phyloP scores from a whole-genome alignment of 805 yeast species.

The Zygoascus biomembranicola region DNA sequence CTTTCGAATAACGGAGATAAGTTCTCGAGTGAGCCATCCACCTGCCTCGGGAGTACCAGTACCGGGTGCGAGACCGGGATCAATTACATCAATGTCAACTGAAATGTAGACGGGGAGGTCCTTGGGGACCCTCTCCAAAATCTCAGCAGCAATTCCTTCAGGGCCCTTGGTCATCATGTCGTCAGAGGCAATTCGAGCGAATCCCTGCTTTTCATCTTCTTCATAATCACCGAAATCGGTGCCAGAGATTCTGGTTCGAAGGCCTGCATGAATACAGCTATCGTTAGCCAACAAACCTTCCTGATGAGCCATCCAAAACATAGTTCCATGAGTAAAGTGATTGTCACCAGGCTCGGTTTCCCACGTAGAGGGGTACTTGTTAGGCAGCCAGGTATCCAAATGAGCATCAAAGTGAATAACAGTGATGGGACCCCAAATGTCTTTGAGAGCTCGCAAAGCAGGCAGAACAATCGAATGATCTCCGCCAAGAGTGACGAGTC shows the following conservation, averaged over 20 bases:
- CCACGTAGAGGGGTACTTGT: constrained; percentile 71
- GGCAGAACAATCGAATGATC: constrained; percentile 75
- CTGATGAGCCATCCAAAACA: constrained; percentile 71
- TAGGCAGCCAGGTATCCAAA: constrained; percentile 78
- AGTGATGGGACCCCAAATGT: constrained; percentile 57
- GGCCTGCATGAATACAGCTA: constrained; percentile 65
- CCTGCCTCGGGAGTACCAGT: constrained; percentile 77
- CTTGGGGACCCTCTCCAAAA: constrained; percentile 48
- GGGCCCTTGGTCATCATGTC: constrained; percentile 65
- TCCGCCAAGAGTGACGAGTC: constrained; percentile 69
- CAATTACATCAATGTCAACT: constrained; percentile 68
- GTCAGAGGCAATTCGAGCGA: constrained; percentile 59
- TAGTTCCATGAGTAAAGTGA: constrained; percentile 73
- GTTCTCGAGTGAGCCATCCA: constrained; percentile 62
- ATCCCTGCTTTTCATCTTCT: constrained; percentile 64
- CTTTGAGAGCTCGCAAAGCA: constrained; percentile 54
- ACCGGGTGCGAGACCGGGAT: constrained; percentile 68
- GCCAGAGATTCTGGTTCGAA: constrained; percentile 67
- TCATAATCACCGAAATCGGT: constrained; percentile 49
- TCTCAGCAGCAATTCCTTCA: constrained; percentile 46
- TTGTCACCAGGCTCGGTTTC: constrained; percentile 49
- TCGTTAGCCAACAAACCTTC: constrained; percentile 54
- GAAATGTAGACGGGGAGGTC: constrained; percentile 65
- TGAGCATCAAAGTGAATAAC: constrained; percentile 82
- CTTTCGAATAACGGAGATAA: constrained; percentile 50